Conservation (phyloP, 2,329 filamentous ascomycete genomes). For the Aureobasidium sp. region DNA sequence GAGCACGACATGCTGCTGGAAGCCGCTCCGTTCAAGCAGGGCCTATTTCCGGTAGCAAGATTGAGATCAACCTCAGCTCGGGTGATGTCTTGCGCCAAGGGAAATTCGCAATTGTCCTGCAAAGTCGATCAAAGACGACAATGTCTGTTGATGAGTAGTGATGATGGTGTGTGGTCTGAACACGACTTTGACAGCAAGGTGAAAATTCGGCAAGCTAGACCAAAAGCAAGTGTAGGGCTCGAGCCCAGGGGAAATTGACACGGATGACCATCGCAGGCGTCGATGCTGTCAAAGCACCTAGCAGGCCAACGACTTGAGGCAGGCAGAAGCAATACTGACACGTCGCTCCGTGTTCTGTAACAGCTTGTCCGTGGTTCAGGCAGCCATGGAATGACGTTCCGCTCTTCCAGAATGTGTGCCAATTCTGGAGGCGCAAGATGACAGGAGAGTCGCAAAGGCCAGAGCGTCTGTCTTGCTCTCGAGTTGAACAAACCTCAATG, state of each 20-base stretch:
- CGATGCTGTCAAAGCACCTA: not conserved
- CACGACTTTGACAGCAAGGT: not conserved
- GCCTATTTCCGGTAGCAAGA: conserved; percentile 4
- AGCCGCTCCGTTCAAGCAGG: conserved; percentile 2
- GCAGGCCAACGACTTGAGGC: not conserved
- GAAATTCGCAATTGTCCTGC: conserved; percentile 9
- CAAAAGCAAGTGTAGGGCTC: not conserved
- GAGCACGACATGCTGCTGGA: not conserved
- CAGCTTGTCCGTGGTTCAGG: not conserved
- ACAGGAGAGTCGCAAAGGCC: not conserved
- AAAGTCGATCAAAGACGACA: conserved; percentile 8
- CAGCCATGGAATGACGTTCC: not conserved
- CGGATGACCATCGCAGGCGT: not conserved
- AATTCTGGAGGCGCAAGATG: not conserved
- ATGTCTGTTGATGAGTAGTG: not conserved
- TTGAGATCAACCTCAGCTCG: conserved; percentile 14
- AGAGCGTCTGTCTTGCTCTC: not conserved
- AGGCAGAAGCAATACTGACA: not conserved
- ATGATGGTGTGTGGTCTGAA: not conserved
- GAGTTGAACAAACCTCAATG: no score
- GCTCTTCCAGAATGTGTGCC: conserved; percentile 1
- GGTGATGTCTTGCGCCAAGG: conserved; percentile 1
- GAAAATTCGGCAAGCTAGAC: not conserved
- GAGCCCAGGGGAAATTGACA: not conserved
- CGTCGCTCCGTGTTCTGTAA: not conserved